Evolutionary conservation across 2,329 filamentous ascomycete genomes (phyloP), one percentile per base, ranked within the genome.

Genomic region (Aspergillus brunneoviolaceus): DNA sequence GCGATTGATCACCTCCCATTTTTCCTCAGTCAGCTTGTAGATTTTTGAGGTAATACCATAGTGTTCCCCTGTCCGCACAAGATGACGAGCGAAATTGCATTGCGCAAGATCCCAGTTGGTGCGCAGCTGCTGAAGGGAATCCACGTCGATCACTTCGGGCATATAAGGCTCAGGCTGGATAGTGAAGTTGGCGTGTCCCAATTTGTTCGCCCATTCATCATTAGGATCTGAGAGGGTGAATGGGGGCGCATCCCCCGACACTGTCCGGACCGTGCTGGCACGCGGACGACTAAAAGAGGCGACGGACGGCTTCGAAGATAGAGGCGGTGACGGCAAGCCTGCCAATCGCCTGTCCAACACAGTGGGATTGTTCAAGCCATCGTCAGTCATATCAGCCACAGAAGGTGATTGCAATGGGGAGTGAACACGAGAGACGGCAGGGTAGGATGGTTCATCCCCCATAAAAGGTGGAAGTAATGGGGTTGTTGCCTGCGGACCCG

Each of bases 181-280:
- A 68, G 86, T 93, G 74, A 96, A 97, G 79, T 98, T 96, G 65
- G 93, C 93, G 73, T 98, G 93, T 29, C 94, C 94, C 14, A 98
- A 85, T 59, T 87, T 87, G 70, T 89, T 86, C 1, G 91, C 89
- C 94, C 94, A 97, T 66, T 89, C 87, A 72, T 96, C 92, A 53
- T 87, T 82, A 5, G 73, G 69, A 45, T 87, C 85, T 58, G 89
- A 86, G n/a, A 86, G 79, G 57, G 88, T 79, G 63, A 92, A 86
- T 4, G 85, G 83, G 4, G 81, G 39, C 84, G 79, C 55, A 74
- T 84, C 66, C 73, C 78, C 67, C 77, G 83, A 73, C 70, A 74
- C 63, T 0, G 71, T 71, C 55, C 74, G 72, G 74, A 72, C 71
- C 9, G 77, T 79, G 52, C 76, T 78, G 47, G 80, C 76, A 35